These are phyloP conservation scores for Heterobasidion annosum DNA, from an alignment of 1,284 basidiomycete species.

Conservation along the genomic window DNA sequence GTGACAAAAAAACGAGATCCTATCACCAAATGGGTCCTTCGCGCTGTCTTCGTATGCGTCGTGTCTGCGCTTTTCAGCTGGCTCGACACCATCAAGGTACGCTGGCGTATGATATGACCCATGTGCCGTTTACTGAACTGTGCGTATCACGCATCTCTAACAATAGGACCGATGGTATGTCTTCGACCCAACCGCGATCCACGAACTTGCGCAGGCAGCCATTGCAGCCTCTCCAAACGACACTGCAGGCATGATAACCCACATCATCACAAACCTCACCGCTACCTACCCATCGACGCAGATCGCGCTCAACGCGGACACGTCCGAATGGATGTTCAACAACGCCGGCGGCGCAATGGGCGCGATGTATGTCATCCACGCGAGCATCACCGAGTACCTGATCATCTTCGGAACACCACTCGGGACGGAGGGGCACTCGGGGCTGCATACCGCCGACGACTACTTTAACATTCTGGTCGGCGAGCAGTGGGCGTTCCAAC, in stretches of 20 bases:
- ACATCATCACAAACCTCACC: conserved; percentile 72
- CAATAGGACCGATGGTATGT: conserved; percentile 55
- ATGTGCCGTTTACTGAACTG: background rate
- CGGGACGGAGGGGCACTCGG: conserved; percentile 94
- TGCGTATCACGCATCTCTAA: background rate
- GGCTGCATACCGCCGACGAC: conserved; percentile 92
- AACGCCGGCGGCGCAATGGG: conserved; percentile 99
- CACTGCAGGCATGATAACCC: conserved; percentile 60
- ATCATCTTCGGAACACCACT: conserved; percentile 94
- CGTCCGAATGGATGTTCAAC: conserved; percentile 91
- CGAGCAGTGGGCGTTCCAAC: conserved; percentile 85
- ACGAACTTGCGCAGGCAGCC: conserved; percentile 64
- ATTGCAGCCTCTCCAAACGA: conserved; percentile 55
- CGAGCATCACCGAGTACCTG: conserved; percentile 89
- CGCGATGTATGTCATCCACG: conserved; percentile 95
- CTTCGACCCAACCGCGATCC: conserved; percentile 56
- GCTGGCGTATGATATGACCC: background rate
- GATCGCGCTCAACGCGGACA: conserved; percentile 54
- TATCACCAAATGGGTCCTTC: conserved; percentile 36
- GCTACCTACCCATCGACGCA: conserved; percentile 49
- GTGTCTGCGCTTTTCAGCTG: conserved; percentile 32
- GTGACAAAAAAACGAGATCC: conserved; percentile 1
- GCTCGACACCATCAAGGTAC: conserved; percentile 24
- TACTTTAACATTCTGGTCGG: conserved; percentile 95
- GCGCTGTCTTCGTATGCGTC: conserved; percentile 25